phyloP scores from a whole-genome alignment of 2,329 filamentous ascomycete species.

The Ceratocystis ficicola region DNA sequence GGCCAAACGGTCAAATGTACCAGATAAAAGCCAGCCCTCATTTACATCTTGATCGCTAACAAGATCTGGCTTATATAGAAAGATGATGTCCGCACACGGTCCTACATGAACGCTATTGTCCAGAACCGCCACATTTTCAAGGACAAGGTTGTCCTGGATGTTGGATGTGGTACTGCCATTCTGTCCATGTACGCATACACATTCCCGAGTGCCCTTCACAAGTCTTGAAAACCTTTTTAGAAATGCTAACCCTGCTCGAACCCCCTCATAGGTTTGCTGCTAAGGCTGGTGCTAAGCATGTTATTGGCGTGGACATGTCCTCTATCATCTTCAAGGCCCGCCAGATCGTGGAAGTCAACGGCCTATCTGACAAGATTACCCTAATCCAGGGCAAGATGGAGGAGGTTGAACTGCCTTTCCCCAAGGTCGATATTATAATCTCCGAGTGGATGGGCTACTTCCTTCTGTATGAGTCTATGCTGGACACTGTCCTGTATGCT shows the following conservation, averaged over 20 bases:
- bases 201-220: slow-evolving; percentile 19
- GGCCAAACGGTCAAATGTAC: not conserved
- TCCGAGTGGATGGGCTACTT: slow-evolving; percentile 99
- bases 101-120: slow-evolving; percentile 94
- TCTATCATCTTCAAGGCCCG: slow-evolving; percentile 98
- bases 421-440: slow-evolving; percentile 98
- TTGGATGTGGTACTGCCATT: slow-evolving; percentile 93
- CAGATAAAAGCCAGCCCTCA: no score
- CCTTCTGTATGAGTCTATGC: slow-evolving; percentile 95
- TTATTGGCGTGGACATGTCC: slow-evolving; percentile 98
- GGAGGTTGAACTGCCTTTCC: slow-evolving; percentile 83
- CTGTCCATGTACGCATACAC: slow-evolving; percentile 69
- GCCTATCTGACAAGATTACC: slow-evolving; percentile 90
- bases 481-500: slow-evolving; percentile 95
- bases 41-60: slow-evolving; percentile 25
- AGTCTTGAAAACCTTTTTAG: slow-evolving; percentile 16
- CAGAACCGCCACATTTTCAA: slow-evolving; percentile 95
- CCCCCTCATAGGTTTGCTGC: slow-evolving; percentile 68
- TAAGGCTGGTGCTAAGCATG: slow-evolving; percentile 91
- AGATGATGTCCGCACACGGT: slow-evolving; percentile 93
- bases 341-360: slow-evolving; percentile 87
- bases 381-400: slow-evolving; percentile 99
- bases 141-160: slow-evolving; percentile 74
- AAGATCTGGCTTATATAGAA: slow-evolving; percentile 46
- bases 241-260: slow-evolving; percentile 12